These are phyloP conservation scores for Aureobasidium sp. DNA, from an alignment of 2,329 filamentous ascomycete species.

Conservation along the genomic window DNA sequence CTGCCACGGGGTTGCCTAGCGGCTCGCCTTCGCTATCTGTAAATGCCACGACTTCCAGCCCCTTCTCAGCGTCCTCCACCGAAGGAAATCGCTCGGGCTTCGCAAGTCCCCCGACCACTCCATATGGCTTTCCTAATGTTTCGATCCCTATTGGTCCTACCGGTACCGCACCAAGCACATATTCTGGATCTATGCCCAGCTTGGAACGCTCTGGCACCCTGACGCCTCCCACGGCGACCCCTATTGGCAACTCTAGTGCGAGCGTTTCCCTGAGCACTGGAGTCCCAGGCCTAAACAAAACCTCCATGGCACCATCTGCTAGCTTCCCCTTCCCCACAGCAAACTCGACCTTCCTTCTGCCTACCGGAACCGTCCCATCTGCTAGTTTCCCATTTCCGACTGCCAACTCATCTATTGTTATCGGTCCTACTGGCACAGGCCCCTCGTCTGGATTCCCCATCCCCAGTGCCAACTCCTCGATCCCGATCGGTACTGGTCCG, in stretches of 20 bases:
- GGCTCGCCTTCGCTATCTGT: background rate
- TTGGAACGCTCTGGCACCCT: background rate
- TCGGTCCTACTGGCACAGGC: background rate
- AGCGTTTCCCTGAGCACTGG: background rate
- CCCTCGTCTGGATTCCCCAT: background rate
- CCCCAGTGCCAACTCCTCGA: background rate
- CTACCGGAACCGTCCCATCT: constrained; percentile 2
- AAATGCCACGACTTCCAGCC: constrained; percentile 1
- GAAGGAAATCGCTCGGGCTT: background rate
- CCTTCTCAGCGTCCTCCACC: background rate
- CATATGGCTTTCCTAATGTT: background rate
- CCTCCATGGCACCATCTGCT: background rate
- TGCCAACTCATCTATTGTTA: background rate
- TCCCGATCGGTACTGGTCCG: background rate
- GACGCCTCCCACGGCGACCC: background rate
- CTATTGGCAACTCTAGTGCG: background rate
- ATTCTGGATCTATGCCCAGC: background rate
- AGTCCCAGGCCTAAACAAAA: background rate
- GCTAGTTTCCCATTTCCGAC: constrained; percentile 7
- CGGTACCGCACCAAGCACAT: background rate
- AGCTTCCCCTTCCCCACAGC: background rate
- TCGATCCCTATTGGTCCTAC: constrained; percentile 1
- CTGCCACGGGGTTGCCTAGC: background rate
- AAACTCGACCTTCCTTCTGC: background rate
- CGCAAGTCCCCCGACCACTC: background rate